Percentiles rank a stretch among this genome's conserved stretches.
phyloP scores from a whole-genome alignment of 768 basidiomycete species.

The Boletellus ananiceps region DNA sequence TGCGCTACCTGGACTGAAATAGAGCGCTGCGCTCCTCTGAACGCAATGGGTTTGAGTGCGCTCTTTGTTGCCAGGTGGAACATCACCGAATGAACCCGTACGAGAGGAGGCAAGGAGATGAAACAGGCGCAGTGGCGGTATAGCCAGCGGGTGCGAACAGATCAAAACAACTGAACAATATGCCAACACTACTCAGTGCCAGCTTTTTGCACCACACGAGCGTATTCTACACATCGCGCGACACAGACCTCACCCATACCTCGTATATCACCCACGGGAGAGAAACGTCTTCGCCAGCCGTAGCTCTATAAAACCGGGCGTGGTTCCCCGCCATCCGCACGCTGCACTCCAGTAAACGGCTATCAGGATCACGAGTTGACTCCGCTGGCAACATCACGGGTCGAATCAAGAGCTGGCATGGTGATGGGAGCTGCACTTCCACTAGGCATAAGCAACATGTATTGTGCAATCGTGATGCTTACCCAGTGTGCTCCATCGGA shows the following conservation, averaged over 20 bases:
- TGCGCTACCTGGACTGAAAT: conserved; percentile 61
- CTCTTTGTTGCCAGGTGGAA: conserved; percentile 18
- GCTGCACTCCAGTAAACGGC: conserved; percentile 25
- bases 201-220: not conserved
- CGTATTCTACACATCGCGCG: conserved; percentile 6
- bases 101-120: not conserved
- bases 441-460: not conserved
- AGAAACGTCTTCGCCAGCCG: conserved; percentile 24
- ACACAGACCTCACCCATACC: conserved; percentile 35
- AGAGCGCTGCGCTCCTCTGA: conserved; percentile 36
- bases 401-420: conserved; percentile 8
- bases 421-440: conserved; percentile 13
- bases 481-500: conserved; percentile 32
- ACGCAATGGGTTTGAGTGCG: conserved; percentile 9
- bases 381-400: not conserved
- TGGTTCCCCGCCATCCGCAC: conserved; percentile 13
- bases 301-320: conserved; percentile 29
- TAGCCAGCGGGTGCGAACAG: not conserved
- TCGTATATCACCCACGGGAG: conserved; percentile 37
- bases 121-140: not conserved
- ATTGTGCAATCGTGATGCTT: conserved; percentile 5
- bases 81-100: conserved; percentile 14
- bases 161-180: not conserved
- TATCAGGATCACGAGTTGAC: not conserved
- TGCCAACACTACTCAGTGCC: too few relatives aligned